These are phyloP conservation scores for Venturia pyrina DNA, from an alignment of 2,329 filamentous ascomycete genomes.

Conservation along the genomic window DNA sequence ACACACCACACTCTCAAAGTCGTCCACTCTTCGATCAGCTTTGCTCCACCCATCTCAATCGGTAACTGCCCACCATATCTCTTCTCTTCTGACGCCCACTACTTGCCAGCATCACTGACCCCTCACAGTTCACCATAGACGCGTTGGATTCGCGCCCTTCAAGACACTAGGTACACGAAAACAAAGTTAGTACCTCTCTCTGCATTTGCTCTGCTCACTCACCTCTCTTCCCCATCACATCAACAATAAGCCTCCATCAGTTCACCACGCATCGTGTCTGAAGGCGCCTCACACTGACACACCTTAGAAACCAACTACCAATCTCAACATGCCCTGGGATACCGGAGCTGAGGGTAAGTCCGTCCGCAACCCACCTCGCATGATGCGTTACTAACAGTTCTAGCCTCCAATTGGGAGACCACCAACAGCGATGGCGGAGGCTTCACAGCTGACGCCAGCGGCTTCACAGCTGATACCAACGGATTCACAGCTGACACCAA, in stretches of 20 bases:
- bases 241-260: background rate
- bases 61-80: background rate
- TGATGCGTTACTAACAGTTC: background rate
- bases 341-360: background rate
- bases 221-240: background rate
- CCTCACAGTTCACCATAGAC: background rate
- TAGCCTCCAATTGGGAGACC: background rate
- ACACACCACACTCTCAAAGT: background rate
- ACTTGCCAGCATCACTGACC: background rate
- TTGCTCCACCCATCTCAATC: background rate
- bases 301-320: background rate
- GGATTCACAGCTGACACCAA: constrained; percentile 13
- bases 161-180: background rate
- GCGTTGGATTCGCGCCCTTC: background rate
- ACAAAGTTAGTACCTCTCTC: background rate
- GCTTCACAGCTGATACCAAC: constrained; percentile 12
- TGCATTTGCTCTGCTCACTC: background rate
- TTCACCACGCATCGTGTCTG: background rate
- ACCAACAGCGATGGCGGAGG: background rate
- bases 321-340: background rate
- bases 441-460: constrained; percentile 12
- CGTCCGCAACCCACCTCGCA: background rate
- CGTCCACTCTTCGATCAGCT: background rate
- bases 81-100: background rate
- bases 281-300: background rate